Percentiles rank a stretch among this genome's conserved stretches.
Conservation (phyloP, 2,329 filamentous ascomycete genomes). For the Aspergillus cejpii region DNA sequence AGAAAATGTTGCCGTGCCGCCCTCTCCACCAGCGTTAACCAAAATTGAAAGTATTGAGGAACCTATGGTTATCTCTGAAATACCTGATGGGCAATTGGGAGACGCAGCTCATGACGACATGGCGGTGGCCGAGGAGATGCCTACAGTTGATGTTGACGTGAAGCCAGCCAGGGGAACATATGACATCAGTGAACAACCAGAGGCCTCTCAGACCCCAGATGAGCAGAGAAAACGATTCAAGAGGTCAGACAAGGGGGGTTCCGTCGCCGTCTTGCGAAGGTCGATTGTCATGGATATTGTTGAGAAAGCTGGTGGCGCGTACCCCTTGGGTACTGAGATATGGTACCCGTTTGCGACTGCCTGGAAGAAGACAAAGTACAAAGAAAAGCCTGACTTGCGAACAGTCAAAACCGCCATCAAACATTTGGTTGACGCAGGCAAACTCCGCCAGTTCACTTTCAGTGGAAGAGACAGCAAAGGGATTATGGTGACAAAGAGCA, state of each 20-base stretch:
- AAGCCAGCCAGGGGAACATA: not conserved
- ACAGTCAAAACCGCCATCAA: conserved; percentile 49
- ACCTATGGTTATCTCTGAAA: not conserved
- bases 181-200: not conserved
- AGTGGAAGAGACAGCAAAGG: conserved; percentile 45
- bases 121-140: not conserved
- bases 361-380: conserved; percentile 45
- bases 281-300: conserved; percentile 52
- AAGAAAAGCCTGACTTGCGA: conserved; percentile 46
- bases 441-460: conserved; percentile 49
- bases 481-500: conserved; percentile 44
- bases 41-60: not conserved
- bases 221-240: conserved; percentile 5
- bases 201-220: conserved; percentile 3
- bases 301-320: conserved; percentile 49
- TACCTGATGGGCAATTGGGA: not conserved
- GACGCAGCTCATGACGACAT: not conserved
- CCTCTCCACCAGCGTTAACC: not conserved
- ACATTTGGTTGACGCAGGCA: conserved; percentile 45
- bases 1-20: not conserved
- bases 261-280: conserved; percentile 41
- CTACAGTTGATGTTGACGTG: not conserved
- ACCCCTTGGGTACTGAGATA: conserved; percentile 51
- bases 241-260: conserved; percentile 35
- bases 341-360: conserved; percentile 48